Base-by-base conservation (phyloP, 176 grass and related monocot genomes). In the Musa schizocarpa region DNA sequence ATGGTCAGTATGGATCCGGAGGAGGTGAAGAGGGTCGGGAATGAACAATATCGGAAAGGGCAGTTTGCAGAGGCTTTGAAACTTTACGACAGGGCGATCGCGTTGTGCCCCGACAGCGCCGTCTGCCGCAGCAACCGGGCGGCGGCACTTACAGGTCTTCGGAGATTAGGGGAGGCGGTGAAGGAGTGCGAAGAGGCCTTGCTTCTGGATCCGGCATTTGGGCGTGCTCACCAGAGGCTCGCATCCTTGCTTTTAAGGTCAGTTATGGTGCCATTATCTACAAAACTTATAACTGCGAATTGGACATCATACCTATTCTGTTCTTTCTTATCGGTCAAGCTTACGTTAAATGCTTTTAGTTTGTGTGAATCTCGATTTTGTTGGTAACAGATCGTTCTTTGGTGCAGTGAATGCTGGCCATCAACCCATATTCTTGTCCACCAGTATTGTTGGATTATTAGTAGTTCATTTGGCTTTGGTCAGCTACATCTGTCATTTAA, bases 181-280 rank as follows among this genome's bases (percentile, higher is more conserved):
- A 88, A 83, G 84, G 95, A 99, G 78, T 99, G 90, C 64, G 80
- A 91, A 76, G 90, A 99, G 85, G 86, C 95, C 1, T 81, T 99
- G 2, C 84, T 86, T 81, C 78, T 99, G 43, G 88, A 99, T 87
- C 95, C 95, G 0, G 85, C 74, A 8, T 94, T 87, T 29, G 82
- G 69, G 22, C 88, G 95, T 49, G 95, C 95, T 11, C 95, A 91
- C 78, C 95, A 92, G 34, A 87, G 95, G 72, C 77, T 99, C 69
- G 90, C 90, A 1, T 91, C 88, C 20, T 82, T 99, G 21, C 83
- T 82, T 43, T 79, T 94, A 68, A 91, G 95, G 95, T 91, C 11
- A 52, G 61, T n/a, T 13, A 43, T 43, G 34, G 34, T 43, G 34
- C 34, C 34, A 43, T 0, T 5, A 0, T 43, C 34, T 43, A 43